These are phyloP conservation scores for Daldinia concentrica DNA, from an alignment of 495 filamentous ascomycete species.

Conservation along the genomic window DNA sequence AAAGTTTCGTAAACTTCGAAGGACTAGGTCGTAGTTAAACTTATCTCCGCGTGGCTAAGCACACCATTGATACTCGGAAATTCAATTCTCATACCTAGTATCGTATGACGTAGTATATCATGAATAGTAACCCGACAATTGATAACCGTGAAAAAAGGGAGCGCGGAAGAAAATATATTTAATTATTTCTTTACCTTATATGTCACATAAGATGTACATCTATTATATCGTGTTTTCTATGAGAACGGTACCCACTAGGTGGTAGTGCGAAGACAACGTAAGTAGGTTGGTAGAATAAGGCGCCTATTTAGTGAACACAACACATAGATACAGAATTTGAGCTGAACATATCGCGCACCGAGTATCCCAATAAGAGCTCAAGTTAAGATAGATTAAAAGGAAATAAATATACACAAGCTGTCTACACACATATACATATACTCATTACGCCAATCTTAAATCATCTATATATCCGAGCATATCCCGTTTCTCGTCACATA, in stretches of 20 bases:
- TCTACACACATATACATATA: constrained; percentile 11
- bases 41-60: not conserved
- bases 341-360: not conserved
- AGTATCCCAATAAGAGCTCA: not conserved
- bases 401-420: not conserved
- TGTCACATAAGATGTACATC: no score
- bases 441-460: constrained; percentile 32
- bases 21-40: not conserved
- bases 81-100: not conserved
- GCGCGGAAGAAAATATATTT: not conserved
- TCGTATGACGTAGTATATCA: not conserved
- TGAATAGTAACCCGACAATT: not conserved
- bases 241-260: no score
- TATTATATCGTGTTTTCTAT: no score
- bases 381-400: not conserved
- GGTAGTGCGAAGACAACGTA: no score
- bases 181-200: no score
- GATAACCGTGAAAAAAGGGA: not conserved
- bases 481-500: constrained; percentile 71
- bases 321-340: not conserved
- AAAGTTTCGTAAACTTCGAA: not conserved
- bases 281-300: no score
- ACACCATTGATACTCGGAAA: no score
- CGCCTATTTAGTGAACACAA: no score
- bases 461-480: constrained; percentile 66